Evolutionary conservation across 257 asterid species (phyloP).

Genomic region (Solanum etuberosum): DNA sequence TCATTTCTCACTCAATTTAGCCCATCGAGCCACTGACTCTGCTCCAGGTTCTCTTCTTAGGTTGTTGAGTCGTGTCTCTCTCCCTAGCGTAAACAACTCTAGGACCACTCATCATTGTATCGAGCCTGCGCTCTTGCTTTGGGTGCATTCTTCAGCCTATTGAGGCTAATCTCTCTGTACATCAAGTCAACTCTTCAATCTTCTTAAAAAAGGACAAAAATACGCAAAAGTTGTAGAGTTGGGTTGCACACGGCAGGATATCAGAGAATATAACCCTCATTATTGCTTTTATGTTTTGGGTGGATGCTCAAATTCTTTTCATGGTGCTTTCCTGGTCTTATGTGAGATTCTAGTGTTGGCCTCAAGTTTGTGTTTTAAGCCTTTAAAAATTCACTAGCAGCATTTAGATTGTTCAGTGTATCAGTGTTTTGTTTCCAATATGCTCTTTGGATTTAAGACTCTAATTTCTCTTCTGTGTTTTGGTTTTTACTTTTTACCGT

Average conservation of each 20-base stretch:
- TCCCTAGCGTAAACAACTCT: background rate
- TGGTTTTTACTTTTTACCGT: slow-evolving; percentile 4
- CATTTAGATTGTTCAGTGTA: background rate
- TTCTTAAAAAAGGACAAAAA: background rate
- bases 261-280: background rate
- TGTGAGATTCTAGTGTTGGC: background rate
- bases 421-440: background rate
- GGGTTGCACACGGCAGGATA: background rate
- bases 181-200: background rate
- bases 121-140: background rate
- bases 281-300: background rate
- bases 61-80: background rate
- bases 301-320: background rate
- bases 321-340: background rate
- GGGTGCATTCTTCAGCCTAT: background rate
- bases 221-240: background rate
- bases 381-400: background rate
- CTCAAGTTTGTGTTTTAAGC: background rate
- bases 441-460: background rate
- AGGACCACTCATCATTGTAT: background rate
- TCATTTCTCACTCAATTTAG: background rate
- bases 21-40: background rate
- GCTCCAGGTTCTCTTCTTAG: background rate
- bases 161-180: background rate
- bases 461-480: background rate